phyloP scores from a whole-genome alignment of 78 protist species.

The Diacronema lutheri region DNA sequence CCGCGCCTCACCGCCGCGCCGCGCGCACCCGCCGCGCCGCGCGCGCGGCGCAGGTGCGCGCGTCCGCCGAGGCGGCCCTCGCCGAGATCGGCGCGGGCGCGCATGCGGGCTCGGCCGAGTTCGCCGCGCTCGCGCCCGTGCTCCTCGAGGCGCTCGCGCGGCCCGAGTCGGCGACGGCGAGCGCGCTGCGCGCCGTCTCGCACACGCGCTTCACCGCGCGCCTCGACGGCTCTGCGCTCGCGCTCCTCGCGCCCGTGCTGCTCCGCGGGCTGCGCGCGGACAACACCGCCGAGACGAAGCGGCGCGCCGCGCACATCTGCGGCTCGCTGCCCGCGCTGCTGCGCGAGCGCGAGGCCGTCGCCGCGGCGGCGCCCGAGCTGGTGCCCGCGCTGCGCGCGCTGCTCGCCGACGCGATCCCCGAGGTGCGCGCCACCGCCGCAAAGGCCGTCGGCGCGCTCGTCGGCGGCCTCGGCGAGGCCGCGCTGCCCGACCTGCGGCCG shows the following conservation, averaged over 20 bases:
- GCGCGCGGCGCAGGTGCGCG: constrained; percentile 48
- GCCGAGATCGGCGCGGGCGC: constrained; percentile 81
- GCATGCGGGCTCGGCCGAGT: too few species aligned
- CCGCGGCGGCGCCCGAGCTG: constrained; percentile 69
- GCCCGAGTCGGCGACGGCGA: constrained; percentile 62
- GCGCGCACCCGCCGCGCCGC: background rate
- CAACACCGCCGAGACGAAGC: constrained; percentile 56
- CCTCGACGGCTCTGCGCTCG: constrained; percentile 93
- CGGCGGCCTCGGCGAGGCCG: constrained; percentile 77
- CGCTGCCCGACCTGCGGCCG: constrained; percentile 62
- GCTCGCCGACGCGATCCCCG: constrained; percentile 85
- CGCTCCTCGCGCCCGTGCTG: constrained; percentile 88
- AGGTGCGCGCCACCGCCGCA: constrained; percentile 64
- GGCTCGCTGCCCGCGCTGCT: constrained; percentile 68
- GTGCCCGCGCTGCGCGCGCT: constrained; percentile 65
- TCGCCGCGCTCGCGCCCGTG: constrained; percentile 65
- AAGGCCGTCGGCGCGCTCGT: constrained; percentile 68
- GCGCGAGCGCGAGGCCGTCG: constrained; percentile 69
- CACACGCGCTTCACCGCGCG: constrained; percentile 78
- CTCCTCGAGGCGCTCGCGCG: constrained; percentile 76
- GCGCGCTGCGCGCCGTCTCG: constrained; percentile 71
- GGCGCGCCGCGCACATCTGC: constrained; percentile 68
- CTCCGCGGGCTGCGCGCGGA: constrained; percentile 70
- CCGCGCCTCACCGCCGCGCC: background rate
- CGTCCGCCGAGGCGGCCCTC: constrained; percentile 82